A percentile compares a stretch with the other conserved stretches of the same genome.
Conservation (phyloP, 768 basidiomycete species). For the Lanmaoa rubissima region DNA sequence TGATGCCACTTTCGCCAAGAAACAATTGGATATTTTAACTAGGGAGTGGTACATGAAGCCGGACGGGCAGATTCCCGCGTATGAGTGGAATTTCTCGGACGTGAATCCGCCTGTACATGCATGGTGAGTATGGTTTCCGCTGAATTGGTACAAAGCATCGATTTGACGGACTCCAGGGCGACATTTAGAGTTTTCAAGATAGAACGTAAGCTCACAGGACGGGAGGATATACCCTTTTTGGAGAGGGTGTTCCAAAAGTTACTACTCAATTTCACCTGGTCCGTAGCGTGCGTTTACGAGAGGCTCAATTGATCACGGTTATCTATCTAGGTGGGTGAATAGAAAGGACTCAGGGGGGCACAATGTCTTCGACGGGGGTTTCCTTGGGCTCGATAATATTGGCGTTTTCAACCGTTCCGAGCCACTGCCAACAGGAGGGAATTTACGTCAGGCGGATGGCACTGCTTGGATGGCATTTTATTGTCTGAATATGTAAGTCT, state of each 20-base stretch:
- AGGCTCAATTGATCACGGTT: neutral
- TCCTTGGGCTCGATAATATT: slow-evolving; percentile 97
- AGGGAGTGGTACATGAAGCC: slow-evolving; percentile 99
- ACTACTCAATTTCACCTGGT: slow-evolving; percentile 96
- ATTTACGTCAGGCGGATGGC: slow-evolving; percentile 93
- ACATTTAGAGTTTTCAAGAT: slow-evolving; percentile 99
- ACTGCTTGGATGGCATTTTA: slow-evolving; percentile 99
- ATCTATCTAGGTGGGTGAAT: slow-evolving; percentile 84
- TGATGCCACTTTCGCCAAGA: slow-evolving; percentile 94
- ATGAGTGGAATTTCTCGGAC: slow-evolving; percentile 99
- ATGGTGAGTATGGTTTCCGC: slow-evolving; percentile 51
- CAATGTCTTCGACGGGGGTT: slow-evolving; percentile 98
- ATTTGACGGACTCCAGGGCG: slow-evolving; percentile 51
- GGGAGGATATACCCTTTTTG: slow-evolving; percentile 87
- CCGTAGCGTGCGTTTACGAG: slow-evolving; percentile 12
- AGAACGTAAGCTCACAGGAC: slow-evolving; percentile 91
- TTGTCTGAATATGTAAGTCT: slow-evolving; percentile 84
- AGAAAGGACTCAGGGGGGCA: slow-evolving; percentile 93
- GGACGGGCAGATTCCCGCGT: slow-evolving; percentile 97
- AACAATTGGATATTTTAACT: slow-evolving; percentile 93
- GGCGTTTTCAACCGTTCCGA: slow-evolving; percentile 98
- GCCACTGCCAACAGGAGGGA: slow-evolving; percentile 92
- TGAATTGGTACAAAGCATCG: neutral
- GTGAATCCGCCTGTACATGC: slow-evolving; percentile 99
- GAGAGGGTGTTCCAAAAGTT: slow-evolving; percentile 99